Conservation (phyloP, 441 rosid genomes). For the Eruca vesicaria region DNA sequence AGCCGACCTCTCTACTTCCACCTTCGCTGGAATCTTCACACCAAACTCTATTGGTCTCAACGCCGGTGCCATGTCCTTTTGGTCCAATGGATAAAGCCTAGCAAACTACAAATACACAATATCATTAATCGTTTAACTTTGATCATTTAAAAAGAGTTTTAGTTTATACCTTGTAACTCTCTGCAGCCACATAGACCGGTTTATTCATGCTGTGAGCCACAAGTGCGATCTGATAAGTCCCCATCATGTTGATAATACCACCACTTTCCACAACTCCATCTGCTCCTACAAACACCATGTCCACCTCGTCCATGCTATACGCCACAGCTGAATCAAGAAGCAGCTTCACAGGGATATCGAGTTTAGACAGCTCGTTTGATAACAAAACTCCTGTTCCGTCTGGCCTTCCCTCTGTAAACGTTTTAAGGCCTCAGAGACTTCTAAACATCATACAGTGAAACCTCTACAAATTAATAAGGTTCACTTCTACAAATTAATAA, state of each 20-base stretch:
- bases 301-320: no score
- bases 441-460: neutral
- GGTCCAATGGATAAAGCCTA: constrained; percentile 85
- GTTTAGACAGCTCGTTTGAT: constrained; percentile 84
- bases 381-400: constrained; percentile 76
- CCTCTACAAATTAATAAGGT: no score
- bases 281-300: no score
- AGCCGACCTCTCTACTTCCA: constrained; percentile 88
- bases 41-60: constrained; percentile 83
- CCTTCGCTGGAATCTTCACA: constrained; percentile 74
- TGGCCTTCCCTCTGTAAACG: constrained; percentile 84
- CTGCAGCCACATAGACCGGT: constrained; percentile 93
- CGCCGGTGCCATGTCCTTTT: constrained; percentile 89
- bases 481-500: no score
- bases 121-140: neutral
- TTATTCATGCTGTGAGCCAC: constrained; percentile 93
- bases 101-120: constrained; percentile 59
- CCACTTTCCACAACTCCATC: no score
- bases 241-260: constrained; percentile 95
- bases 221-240: constrained; percentile 87
- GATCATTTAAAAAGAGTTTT: neutral
- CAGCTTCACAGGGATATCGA: constrained; percentile 83
- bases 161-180: constrained; percentile 80
- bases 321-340: constrained; percentile 89
- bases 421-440: no score